Base-by-base conservation (phyloP, 169 alveolate genomes). In the Plasmodium berghei region DNA sequence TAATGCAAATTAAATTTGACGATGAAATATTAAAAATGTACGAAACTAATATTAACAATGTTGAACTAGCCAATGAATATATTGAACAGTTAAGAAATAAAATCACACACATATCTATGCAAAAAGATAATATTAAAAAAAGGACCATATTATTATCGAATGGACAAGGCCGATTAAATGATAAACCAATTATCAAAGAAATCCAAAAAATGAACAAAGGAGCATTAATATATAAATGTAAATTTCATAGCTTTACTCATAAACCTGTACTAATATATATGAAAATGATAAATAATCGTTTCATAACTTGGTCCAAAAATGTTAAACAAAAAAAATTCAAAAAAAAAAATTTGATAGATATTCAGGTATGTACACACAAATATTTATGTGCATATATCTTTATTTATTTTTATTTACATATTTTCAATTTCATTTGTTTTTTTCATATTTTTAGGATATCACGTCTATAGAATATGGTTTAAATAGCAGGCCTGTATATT, bases 401-500 rank as follows among this genome's bases (percentile, higher is more conserved):
- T 4, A 49, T 12, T 4, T n/a, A 2, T 24, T 49, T 49, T n/a
- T n/a, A 49, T 16, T 14, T 16, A 20, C 28, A 58, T 9, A 16
- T 18, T 58, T 58, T 2, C 28, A 18, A 58, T 9, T 4, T 2
- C 67, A 34, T 61, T 22, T 61, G 0, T 54, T 6, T 24, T 16
- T 54, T 16, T 42, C 48, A 9, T 20, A 26, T 45, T 20, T 70
- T 34, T 59, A 80, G 90, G 83, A 80, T 63, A 42, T 80, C 40
- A 80, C 66, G 45, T 66, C 75, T 20, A 67, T 80, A 22, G 77
- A 64, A 1, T 80, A 66, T 58, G 90, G 90, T 1, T 49, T 80
- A 12, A 80, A 80, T 20, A 80, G 90, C 62, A 80, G 83, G 42
- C 90, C 90, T 22, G 90, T 80, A 40, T 80, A 80, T n/a, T 80